Base-by-base conservation (phyloP, 768 basidiomycete species). In the Coprinellus aureogranulatus region DNA sequence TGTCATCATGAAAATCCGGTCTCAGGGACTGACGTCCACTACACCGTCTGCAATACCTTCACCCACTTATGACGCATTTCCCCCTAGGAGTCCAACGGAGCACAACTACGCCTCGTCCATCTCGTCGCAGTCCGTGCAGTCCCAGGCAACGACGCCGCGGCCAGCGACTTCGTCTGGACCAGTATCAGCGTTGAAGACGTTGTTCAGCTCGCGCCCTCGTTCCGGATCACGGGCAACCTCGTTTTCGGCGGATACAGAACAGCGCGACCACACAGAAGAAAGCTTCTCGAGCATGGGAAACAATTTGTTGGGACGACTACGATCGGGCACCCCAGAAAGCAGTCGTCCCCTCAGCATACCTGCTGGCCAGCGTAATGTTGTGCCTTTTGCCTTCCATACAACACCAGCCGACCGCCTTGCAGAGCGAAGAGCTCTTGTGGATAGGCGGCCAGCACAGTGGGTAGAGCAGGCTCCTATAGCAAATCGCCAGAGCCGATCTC, bases 1-100 rank as follows among this genome's bases (percentile, higher is more conserved):
- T 66, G 90, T 91, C 47, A 88, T 90, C 82, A 77, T 92, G 34
- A 87, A 88, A 28, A 89, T 92, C 78, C 85, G 86, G 48, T 77
- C 83, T 30, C 88, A 89, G 62, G 84, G 81, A n/a, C 70, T 85
- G 53, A 73, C 77, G 61, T 74, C 75, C 27, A 70, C 53, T 68
- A 68, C 20, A 54, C 64, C 23, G 45, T 58, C 31, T 61, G 65
- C n/a, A n/a, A n/a, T 22, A 62, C 54, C 55, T 47, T 62, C 46
- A 45, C 62, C 47, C 65, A 58, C 39, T 53, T 66, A 45, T 1
- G 63, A 67, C 23, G 67, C 73, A 56, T 39, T 68, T 53, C 63
- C 63, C 55, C 65, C 71, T 57, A 59, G 68, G 61, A 40, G 65
- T 56, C 58, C 74, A 27, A 60, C 65, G 51, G 52, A 72, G 63